These are phyloP conservation scores for Byssochlamys sp. DNA, from an alignment of 2,329 filamentous ascomycete genomes.

Conservation along the genomic window DNA sequence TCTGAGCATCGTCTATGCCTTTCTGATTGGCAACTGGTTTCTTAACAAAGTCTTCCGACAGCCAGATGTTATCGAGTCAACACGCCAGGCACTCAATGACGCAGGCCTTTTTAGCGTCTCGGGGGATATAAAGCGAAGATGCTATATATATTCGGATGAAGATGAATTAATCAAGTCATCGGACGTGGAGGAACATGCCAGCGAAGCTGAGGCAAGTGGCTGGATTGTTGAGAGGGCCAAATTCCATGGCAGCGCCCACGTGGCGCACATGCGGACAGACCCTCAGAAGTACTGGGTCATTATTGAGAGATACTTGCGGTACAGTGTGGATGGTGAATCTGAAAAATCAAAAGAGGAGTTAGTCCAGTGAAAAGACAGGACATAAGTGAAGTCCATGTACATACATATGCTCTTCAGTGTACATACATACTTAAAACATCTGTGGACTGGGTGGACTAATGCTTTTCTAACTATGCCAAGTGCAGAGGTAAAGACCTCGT, in stretches of 20 bases:
- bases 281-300: constrained; percentile 32
- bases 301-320: constrained; percentile 11
- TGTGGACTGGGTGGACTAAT: too few species aligned
- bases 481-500: too few species aligned
- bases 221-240: constrained; percentile 26
- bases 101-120: constrained; percentile 6
- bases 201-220: constrained; percentile 20
- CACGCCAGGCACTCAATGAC: constrained; percentile 25
- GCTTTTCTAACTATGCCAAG: too few species aligned
- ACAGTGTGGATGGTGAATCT: constrained; percentile 5
- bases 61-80: constrained; percentile 17
- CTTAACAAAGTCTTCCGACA: constrained; percentile 10
- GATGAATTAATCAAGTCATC: constrained; percentile 28
- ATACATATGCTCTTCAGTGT: not conserved
- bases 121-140: constrained; percentile 12
- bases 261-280: constrained; percentile 30
- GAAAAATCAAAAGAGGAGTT: not conserved
- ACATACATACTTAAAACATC: too few species aligned
- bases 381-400: not conserved
- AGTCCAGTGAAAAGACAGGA: not conserved
- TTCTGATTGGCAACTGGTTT: constrained; percentile 14
- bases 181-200: constrained; percentile 30
- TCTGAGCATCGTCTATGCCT: constrained; percentile 16
- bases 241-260: constrained; percentile 30
- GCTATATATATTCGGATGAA: constrained; percentile 32